Percentiles rank a stretch among this genome's conserved stretches.
Evolutionary conservation across 2,329 filamentous ascomycete genomes (phyloP).

Genomic region (Pestalotiopsis sp.): DNA sequence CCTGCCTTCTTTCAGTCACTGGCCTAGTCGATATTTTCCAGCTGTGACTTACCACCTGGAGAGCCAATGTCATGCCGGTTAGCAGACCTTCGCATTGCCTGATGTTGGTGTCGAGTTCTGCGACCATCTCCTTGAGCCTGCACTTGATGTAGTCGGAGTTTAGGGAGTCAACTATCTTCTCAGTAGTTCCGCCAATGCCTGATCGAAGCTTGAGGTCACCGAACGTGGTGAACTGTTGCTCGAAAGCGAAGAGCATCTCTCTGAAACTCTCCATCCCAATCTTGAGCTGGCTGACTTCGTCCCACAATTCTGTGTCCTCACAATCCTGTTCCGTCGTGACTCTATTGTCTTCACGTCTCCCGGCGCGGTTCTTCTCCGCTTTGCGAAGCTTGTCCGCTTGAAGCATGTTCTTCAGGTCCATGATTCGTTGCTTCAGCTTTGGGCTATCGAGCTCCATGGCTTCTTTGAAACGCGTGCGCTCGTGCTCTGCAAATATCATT

Average conservation of each 20-base stretch:
- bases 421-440: constrained; percentile 15
- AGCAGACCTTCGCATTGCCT: constrained; percentile 12
- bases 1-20: no score
- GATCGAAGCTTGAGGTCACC: background rate
- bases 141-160: constrained; percentile 9
- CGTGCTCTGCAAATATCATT: constrained; percentile 20
- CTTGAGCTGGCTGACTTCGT: constrained; percentile 17
- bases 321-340: constrained; percentile 17
- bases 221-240: background rate
- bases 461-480: constrained; percentile 18
- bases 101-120: constrained; percentile 17
- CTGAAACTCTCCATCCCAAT: constrained; percentile 19
- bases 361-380: background rate
- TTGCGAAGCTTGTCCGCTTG: background rate
- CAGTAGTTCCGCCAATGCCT: background rate
- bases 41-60: no score
- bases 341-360: background rate
- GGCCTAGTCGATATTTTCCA: no score
- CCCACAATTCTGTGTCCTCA: constrained; percentile 17
- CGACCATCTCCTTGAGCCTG: constrained; percentile 18
- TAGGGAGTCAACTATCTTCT: background rate
- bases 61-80: no score
- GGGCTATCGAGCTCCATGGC: constrained; percentile 8
- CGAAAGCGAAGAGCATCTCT: constrained; percentile 14
- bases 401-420: constrained; percentile 17